Percentiles rank a stretch among this genome's conserved stretches.
These are phyloP conservation scores for Colletotrichum sojae DNA, from an alignment of 2,329 filamentous ascomycete species.

Conservation along the genomic window DNA sequence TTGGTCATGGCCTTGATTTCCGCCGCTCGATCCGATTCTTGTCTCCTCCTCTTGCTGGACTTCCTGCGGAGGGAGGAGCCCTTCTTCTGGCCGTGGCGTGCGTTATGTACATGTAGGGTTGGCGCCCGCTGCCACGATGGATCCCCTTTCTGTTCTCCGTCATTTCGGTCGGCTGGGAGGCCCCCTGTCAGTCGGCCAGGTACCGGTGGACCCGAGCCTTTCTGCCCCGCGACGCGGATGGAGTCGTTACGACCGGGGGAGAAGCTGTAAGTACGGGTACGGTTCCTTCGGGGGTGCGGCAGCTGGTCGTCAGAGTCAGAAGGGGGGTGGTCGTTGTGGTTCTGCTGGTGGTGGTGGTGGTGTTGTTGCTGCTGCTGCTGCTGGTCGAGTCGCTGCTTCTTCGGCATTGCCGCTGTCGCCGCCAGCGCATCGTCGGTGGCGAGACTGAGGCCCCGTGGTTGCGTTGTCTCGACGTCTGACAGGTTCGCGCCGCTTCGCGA, in stretches of 20 bases:
- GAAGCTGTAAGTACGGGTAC: conserved; percentile 73
- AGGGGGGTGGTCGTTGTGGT: no score
- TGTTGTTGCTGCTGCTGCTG: conserved; percentile 57
- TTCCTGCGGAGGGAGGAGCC: conserved; percentile 72
- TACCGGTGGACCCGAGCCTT: conserved; percentile 36
- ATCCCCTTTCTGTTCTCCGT: conserved; percentile 41
- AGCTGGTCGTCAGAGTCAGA: no score
- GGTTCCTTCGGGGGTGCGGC: conserved; percentile 56
- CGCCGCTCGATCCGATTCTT: conserved; percentile 84
- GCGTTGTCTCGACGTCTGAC: conserved; percentile 64
- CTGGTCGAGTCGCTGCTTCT: conserved; percentile 59
- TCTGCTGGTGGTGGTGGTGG: conserved; percentile 42
- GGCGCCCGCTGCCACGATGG: conserved; percentile 52
- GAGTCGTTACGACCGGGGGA: conserved; percentile 72
- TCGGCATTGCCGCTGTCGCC: conserved; percentile 46
- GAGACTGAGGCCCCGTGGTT: conserved; percentile 53
- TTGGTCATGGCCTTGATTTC: conserved; percentile 90
- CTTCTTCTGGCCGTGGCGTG: conserved; percentile 69
- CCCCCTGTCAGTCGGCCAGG: conserved; percentile 36
- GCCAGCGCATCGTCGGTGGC: conserved; percentile 48
- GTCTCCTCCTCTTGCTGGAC: conserved; percentile 82
- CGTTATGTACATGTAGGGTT: conserved; percentile 74
- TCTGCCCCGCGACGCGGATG: conserved; percentile 56
- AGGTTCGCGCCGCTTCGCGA: conserved; percentile 67
- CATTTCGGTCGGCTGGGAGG: conserved; percentile 41